Conservation (phyloP, 2,329 filamentous ascomycete species). For the Aspergillus jensenii region DNA sequence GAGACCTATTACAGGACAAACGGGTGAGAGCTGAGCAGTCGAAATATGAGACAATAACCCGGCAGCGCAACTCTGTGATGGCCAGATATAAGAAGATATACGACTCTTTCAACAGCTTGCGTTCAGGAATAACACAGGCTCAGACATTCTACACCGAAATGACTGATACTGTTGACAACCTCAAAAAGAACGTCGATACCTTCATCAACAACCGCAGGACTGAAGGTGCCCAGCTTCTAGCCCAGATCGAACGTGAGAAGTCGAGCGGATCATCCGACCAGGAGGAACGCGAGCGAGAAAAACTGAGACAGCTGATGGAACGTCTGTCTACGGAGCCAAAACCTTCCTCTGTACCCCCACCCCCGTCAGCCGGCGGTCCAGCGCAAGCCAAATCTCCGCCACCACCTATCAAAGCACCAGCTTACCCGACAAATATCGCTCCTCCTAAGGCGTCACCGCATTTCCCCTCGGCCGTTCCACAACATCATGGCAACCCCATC, state of each 20-base stretch:
- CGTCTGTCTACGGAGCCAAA: slow-evolving; percentile 78
- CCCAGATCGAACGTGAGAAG: slow-evolving; percentile 80
- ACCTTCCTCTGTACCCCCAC: slow-evolving; percentile 29
- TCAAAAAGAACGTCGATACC: slow-evolving; percentile 92
- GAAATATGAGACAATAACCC: slow-evolving; percentile 86
- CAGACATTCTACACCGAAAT: slow-evolving; percentile 95
- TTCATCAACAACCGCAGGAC: slow-evolving; percentile 93
- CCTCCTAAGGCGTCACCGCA: slow-evolving; percentile 40
- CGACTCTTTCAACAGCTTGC: slow-evolving; percentile 87
- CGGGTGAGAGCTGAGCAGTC: slow-evolving; percentile 89
- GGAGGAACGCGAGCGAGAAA: slow-evolving; percentile 82
- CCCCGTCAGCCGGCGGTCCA: slow-evolving; percentile 46
- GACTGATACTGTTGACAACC: slow-evolving; percentile 87
- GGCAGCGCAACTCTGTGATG: slow-evolving; percentile 77
- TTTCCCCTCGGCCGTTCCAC: slow-evolving; percentile 30
- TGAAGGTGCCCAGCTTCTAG: slow-evolving; percentile 86
- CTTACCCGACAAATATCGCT: slow-evolving; percentile 38
- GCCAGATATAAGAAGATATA: slow-evolving; percentile 87
- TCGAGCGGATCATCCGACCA: slow-evolving; percentile 57
- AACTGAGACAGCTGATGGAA: slow-evolving; percentile 88
- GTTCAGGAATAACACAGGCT: slow-evolving; percentile 80
- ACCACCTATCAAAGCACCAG: slow-evolving; percentile 31
- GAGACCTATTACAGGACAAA: slow-evolving; percentile 87
- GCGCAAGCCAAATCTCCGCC: slow-evolving; percentile 44
- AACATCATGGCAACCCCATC: slow-evolving; percentile 27